Evolutionary conservation across 73 alveolate species (phyloP).

Genomic region (Paramecium caudatum): DNA sequence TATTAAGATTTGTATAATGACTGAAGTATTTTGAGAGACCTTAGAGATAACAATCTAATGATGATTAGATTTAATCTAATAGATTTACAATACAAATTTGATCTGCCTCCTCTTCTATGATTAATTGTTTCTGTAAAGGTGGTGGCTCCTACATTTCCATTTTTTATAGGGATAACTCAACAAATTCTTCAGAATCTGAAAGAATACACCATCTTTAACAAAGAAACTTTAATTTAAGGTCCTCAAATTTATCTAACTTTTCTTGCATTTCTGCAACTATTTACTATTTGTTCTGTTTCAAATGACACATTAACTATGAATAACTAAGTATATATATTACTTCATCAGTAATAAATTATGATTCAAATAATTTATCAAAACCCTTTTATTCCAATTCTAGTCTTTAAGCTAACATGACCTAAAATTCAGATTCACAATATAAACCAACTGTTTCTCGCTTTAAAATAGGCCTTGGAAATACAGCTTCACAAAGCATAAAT

Average conservation of each 20-base stretch:
- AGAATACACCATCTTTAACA: neutral
- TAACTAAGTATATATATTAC: neutral
- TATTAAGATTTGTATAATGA: constrained; percentile 1
- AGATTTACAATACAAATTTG: neutral
- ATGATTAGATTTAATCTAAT: neutral
- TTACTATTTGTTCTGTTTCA: neutral
- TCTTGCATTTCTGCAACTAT: neutral
- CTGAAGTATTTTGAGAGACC: constrained; percentile 18
- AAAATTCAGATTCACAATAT: constrained; percentile 43
- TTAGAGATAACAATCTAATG: constrained; percentile 17
- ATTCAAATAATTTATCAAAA: constrained; percentile 60
- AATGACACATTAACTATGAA: constrained; percentile 17
- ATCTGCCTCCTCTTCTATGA: neutral
- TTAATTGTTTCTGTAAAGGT: too few species aligned
- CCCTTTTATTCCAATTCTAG: constrained; percentile 65
- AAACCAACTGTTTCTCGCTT: constrained; percentile 55
- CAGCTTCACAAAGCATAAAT: neutral
- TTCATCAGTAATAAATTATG: neutral
- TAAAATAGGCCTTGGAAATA: constrained; percentile 37
- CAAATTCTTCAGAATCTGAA: neutral
- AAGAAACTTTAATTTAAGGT: neutral
- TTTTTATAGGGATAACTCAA: neutral
- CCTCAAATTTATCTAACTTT: neutral
- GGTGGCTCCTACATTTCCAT: neutral
- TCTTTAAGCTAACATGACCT: constrained; percentile 46